Base-by-base conservation (phyloP, 108 stramenopile species). In the Cylindrotheca closterium region DNA sequence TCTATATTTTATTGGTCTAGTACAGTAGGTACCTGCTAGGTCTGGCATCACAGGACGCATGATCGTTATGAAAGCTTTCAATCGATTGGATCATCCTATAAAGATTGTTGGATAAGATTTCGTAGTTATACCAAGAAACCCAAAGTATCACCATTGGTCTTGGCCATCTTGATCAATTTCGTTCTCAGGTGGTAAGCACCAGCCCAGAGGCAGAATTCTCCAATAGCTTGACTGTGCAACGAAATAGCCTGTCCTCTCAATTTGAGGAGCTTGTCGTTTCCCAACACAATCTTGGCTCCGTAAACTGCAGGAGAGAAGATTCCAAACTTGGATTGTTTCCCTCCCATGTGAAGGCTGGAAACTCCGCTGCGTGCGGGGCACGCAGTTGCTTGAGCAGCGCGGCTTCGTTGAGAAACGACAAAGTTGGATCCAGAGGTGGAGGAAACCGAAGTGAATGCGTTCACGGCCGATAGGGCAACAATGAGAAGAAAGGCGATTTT, bases 221-320 rank as follows among this genome's bases (percentile, higher is more conserved):
- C 91, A 81, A 97, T 98, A 46, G 78, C 77, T 67, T 96, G 90
- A 48, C 86, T 85, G 80, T 97, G 96, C 67, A 96, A 71, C 32
- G 89, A 88, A 63, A 97, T 97, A 52, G 74, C 93, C 81, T 96
- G 89, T 70, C 94, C 92, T 18, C 93, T 81, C 61, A 91, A 67
- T 62, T 93, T 89, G 75, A 92, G 92, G 47, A 91, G 54, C 63
- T 81, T 91, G 23, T 83, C 86, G 29, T 75, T 67, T 60, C 94
- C 94, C 55, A 93, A 81, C 15, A 79, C 89, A 73, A 96, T 58
- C 78, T 95, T 96, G 50, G 96, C 96, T 19, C 56, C 96, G 60
- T 95, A 92, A 4, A 97, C 98, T n/a, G 95, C 98, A 26, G 96
- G 96, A 30, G 95, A 96, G 79, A 97, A 98, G 24, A 97, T 59